Base-by-base conservation (phyloP, 2,329 filamentous ascomycete genomes). In the Ascochyta clinopodiicola region DNA sequence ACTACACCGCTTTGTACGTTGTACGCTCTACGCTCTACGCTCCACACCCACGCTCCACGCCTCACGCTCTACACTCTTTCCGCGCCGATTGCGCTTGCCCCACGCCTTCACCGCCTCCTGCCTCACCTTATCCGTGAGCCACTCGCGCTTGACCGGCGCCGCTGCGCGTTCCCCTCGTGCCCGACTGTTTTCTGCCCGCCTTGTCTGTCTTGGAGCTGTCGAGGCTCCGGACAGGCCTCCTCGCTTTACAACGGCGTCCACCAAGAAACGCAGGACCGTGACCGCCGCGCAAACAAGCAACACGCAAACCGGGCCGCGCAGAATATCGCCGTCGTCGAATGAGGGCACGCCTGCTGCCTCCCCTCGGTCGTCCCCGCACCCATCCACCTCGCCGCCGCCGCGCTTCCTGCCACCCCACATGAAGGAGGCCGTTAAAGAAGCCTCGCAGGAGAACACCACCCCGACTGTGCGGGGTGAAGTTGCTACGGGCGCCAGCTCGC, bases 391-490 rank as follows among this genome's bases (percentile, higher is more conserved):
- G 56, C 75, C 67, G 19, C 75, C 77, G 50, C 76, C 78, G 38
- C 78, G 81, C 56, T 84, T 81, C 69, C 77, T 86, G 51, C 83
- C 83, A 57, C 80, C 82, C 49, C 83, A 85, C 71, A 74, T 86
- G 52, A 82, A 83, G 69, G 78, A 80, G 71, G 81, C 83, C 69
- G 77, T 82, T 49, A 65, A 71, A 29, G 74, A 77, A 68, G 66
- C 70, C 12, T 60, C 66, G 25, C 63, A 64, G 24, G 71, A 74
- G 51, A 44, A 68, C 31, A 60, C 38, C 39, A 64, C 51, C 27
- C 38, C 62, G 15, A 37, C 56, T 17, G 59, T 71, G 38, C 63
- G 69, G 58, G 76, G 76, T 59, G 74, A 74, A 57, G 72, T 72
- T 69, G 36, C 74, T 24, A 72, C 71, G 51, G 75, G 75, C 27